A percentile compares a stretch with the other conserved stretches of the same genome.
Conservation (phyloP, 2,329 filamentous ascomycete species). For the Hypoxylon sp. region DNA sequence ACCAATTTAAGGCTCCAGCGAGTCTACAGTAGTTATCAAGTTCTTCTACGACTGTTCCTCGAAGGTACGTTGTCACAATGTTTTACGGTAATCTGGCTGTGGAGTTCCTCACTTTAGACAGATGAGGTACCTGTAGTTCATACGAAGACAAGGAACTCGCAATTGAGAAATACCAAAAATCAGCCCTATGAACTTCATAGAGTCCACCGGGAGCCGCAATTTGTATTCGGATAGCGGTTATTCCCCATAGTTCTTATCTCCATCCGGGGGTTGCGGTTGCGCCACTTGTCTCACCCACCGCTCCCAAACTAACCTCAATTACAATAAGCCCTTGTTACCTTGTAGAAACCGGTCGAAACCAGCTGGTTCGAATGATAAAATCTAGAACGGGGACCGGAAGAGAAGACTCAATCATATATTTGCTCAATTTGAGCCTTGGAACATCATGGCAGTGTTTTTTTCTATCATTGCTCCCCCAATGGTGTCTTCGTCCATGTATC, state of each 20-base stretch:
- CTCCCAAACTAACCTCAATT: not conserved
- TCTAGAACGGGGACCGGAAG: not conserved
- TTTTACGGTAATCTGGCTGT: not conserved
- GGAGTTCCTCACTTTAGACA: not conserved
- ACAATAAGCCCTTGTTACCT: not conserved
- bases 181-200: not conserved
- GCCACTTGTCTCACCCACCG: constrained; percentile 2
- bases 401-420: not conserved
- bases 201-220: not conserved
- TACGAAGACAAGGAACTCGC: not conserved
- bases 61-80: not conserved
- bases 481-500: not conserved
- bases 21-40: not conserved
- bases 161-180: not conserved
- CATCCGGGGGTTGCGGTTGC: not conserved
- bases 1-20: not conserved
- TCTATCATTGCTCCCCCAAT: not conserved
- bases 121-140: not conserved
- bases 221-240: not conserved
- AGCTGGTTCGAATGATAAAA: not conserved
- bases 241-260: not conserved
- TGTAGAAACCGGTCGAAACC: not conserved
- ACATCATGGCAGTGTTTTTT: not conserved
- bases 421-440: not conserved
- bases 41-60: not conserved